These are phyloP conservation scores for Emiliania huxleyi DNA, from an alignment of 78 protist species.

Conservation along the genomic window DNA sequence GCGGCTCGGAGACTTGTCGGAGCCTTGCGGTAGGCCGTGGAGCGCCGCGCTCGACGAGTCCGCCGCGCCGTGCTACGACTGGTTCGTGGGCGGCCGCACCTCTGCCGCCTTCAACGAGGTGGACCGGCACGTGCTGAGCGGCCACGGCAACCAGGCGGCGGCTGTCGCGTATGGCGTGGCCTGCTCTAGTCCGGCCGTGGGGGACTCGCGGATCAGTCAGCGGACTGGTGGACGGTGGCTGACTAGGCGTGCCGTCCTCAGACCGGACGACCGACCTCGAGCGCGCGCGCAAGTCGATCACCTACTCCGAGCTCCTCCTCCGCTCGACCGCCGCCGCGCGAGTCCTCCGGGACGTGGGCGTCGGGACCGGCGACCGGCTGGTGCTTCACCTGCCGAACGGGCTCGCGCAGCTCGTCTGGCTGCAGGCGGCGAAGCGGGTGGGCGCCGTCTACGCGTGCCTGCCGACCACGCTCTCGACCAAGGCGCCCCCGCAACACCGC, in stretches of 20 bases:
- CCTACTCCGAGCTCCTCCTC: background rate
- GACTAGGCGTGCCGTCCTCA: background rate
- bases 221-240: no score
- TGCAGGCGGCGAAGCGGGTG: background rate
- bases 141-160: background rate
- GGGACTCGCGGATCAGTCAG: no score
- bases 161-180: background rate
- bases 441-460: background rate
- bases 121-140: background rate
- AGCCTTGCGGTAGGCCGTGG: background rate
- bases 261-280: background rate
- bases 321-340: background rate
- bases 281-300: background rate
- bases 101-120: constrained; percentile 14
- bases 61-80: background rate
- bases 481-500: no score
- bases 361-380: background rate
- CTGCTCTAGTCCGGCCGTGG: no score
- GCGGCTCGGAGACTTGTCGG: background rate
- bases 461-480: background rate
- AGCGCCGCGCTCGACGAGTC: background rate
- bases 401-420: background rate
- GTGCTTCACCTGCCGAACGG: background rate
- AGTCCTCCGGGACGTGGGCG: background rate
- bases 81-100: background rate